These are phyloP conservation scores for Chlamydomonas schloesseri DNA, from an alignment of 139 green algal genomes.

Conservation along the genomic window DNA sequence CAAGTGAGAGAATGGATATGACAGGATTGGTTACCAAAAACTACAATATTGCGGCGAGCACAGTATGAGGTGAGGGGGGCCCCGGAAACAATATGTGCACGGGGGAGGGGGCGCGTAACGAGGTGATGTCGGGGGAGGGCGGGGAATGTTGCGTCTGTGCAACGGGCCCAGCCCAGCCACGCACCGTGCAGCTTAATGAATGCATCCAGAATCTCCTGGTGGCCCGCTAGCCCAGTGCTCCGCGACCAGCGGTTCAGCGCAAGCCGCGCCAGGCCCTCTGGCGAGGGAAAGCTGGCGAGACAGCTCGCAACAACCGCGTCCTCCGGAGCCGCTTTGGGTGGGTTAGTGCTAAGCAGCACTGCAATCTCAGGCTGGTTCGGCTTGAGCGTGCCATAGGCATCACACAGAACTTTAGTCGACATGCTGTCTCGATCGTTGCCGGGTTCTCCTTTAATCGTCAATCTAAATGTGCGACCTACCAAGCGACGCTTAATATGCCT, in stretches of 20 bases:
- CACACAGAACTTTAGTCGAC: conserved; percentile 5
- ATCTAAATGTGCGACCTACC: too few relatives aligned
- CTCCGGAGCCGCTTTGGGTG: neutral
- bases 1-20: neutral
- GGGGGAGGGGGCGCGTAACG: too few relatives aligned
- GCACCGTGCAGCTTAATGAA: conserved; percentile 29
- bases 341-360: conserved; percentile 5
- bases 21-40: neutral
- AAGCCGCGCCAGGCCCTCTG: conserved; percentile 18
- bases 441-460: too few relatives aligned
- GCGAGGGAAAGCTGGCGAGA: conserved; percentile 2
- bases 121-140: too few relatives aligned
- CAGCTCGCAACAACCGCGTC: neutral
- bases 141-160: too few relatives aligned
- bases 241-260: conserved; percentile 23
- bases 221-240: neutral
- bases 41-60: too few relatives aligned
- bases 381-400: conserved; percentile 23
- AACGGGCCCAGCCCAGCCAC: neutral
- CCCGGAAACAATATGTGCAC: neutral
- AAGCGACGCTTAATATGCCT: too few relatives aligned
- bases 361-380: conserved; percentile 30
- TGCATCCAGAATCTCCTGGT: conserved; percentile 36
- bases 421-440: neutral
- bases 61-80: neutral